phyloP scores from a whole-genome alignment of 73 alveolate genomes.

The Stentor coeruleus region DNA sequence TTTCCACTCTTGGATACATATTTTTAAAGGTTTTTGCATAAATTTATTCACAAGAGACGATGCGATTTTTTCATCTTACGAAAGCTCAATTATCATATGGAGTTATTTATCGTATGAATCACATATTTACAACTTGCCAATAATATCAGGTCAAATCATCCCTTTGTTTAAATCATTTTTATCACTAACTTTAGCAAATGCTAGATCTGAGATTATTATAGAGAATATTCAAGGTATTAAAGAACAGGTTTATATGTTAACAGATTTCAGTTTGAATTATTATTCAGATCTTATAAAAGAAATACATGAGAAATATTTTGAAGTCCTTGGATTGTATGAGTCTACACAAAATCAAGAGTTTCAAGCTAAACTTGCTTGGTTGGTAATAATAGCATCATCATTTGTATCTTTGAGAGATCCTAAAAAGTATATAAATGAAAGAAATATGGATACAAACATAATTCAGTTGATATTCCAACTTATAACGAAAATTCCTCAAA shows the following conservation, averaged over 20 bases:
- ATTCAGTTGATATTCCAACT: neutral
- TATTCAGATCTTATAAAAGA: neutral
- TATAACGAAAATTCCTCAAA: neutral
- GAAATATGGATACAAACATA: neutral
- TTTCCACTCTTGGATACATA: neutral
- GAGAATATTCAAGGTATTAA: neutral
- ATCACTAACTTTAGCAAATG: neutral
- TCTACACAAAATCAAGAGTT: neutral
- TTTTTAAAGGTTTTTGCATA: neutral
- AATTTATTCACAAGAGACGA: neutral
- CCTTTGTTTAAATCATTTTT: neutral
- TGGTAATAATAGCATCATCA: neutral
- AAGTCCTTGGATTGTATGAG: neutral
- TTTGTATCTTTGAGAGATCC: neutral
- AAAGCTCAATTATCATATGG: conserved; percentile 7
- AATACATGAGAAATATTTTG: neutral
- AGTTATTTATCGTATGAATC: neutral
- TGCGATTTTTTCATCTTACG: neutral
- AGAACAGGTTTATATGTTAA: neutral
- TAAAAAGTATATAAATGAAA: neutral
- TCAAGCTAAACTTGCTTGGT: conserved; percentile 18
- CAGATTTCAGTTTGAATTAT: neutral
- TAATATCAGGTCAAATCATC: neutral
- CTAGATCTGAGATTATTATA: neutral
- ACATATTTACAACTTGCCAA: neutral